Evolutionary conservation across 2,329 filamentous ascomycete genomes (phyloP).

Genomic region (Diaporthe humulicola): DNA sequence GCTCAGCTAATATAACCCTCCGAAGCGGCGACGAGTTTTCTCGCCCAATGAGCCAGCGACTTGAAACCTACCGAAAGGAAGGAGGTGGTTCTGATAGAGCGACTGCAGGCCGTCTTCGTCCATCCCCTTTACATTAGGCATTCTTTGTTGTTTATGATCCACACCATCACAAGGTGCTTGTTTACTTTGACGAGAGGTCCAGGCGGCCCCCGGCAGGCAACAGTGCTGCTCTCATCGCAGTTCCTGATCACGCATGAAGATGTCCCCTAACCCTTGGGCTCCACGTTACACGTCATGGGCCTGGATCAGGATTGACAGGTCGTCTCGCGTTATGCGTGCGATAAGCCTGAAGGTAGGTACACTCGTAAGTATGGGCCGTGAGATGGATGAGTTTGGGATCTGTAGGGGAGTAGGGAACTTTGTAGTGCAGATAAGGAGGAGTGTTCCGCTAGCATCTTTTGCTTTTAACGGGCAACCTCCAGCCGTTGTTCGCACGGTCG

Average conservation of each 20-base stretch:
- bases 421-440: not conserved
- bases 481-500: constrained; percentile 28
- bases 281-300: constrained; percentile 30
- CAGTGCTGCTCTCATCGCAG: constrained; percentile 4
- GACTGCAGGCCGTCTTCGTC: not conserved
- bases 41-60: not conserved
- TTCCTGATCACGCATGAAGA: not conserved
- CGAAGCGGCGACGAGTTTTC: not conserved
- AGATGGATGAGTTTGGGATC: not conserved
- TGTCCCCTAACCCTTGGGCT: constrained; percentile 21
- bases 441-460: not conserved
- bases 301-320: constrained; percentile 12
- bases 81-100: not conserved
- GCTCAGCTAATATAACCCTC: constrained; percentile 12
- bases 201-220: constrained; percentile 14
- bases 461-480: not conserved
- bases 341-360: not conserved
- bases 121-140: not conserved
- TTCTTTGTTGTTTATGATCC: not conserved
- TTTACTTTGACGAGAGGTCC: not conserved
- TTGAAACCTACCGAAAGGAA: not conserved
- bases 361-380: not conserved
- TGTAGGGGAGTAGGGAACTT: not conserved
- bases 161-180: not conserved
- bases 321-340: not conserved